Conservation (phyloP, 768 basidiomycete genomes). For the Serendipita vermifera region DNA sequence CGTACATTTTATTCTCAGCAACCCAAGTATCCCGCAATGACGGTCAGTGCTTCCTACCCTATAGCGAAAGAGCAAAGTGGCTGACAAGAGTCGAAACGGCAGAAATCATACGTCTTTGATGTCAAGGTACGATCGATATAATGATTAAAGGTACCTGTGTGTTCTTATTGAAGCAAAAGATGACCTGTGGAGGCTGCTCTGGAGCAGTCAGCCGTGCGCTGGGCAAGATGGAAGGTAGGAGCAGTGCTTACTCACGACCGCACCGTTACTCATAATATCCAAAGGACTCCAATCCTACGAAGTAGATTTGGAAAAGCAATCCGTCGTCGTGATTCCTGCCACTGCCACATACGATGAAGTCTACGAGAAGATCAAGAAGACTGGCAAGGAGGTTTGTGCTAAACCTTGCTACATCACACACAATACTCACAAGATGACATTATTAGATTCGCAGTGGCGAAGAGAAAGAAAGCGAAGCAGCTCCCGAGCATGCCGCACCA, state of each 20-base stretch:
- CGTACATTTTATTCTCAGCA: no score
- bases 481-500: no score
- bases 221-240: constrained; percentile 46
- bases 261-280: neutral
- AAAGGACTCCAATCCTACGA: constrained; percentile 44
- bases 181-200: constrained; percentile 81
- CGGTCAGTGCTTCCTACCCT: no score
- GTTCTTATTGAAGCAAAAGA: no score
- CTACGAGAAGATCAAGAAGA: constrained; percentile 70
- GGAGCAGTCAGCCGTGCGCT: constrained; percentile 67
- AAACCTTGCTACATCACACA: no score
- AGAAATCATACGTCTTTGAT: neutral
- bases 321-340: constrained; percentile 52
- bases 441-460: no score
- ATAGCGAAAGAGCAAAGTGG: no score
- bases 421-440: no score
- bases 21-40: no score
- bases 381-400: constrained; percentile 65
- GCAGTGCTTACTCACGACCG: constrained; percentile 14
- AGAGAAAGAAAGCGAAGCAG: no score
- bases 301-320: constrained; percentile 55
- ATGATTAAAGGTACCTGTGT: no score
- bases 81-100: neutral
- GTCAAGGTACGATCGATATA: constrained; percentile 4
- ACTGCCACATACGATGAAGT: constrained; percentile 48